A percentile compares a stretch with the other conserved stretches of the same genome.
Conservation (phyloP, 2,329 filamentous ascomycete genomes). For the Laburnicola sp. region DNA sequence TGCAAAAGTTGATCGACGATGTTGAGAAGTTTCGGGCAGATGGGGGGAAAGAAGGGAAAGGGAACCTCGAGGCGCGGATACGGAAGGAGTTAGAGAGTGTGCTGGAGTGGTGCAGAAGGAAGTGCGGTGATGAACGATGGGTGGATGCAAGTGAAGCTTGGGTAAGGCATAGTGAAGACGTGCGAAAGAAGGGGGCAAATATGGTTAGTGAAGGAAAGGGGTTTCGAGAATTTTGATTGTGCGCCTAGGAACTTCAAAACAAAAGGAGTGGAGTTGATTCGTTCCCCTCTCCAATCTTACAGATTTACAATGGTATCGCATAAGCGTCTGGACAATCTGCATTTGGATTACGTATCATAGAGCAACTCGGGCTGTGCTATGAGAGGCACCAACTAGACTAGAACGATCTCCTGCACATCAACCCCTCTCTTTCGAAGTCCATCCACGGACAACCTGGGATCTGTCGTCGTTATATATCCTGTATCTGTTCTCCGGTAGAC, state of each 20-base stretch:
- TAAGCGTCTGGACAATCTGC: not conserved
- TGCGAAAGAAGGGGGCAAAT: conserved; percentile 46
- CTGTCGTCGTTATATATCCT: not conserved
- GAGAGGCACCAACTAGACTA: not conserved
- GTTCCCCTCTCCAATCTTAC: not conserved
- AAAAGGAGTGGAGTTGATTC: too few species aligned
- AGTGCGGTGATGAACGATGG: conserved; percentile 50
- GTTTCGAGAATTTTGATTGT: conserved; percentile 50
- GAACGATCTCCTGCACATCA: not conserved
- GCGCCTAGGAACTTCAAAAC: too few species aligned
- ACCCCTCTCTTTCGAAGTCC: conserved; percentile 1
- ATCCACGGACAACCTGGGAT: conserved; percentile 1
- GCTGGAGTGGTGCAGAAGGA: conserved; percentile 49
- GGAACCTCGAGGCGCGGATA: conserved; percentile 37
- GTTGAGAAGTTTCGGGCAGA: conserved; percentile 46
- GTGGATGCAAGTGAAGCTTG: conserved; percentile 51
- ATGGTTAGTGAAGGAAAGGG: conserved; percentile 53
- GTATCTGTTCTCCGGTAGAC: not conserved
- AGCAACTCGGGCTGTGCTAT: not conserved
- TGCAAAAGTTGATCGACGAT: conserved; percentile 37
- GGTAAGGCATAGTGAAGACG: conserved; percentile 47
- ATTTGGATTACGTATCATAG: not conserved
- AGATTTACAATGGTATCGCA: not conserved
- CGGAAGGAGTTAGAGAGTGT: conserved; percentile 47
- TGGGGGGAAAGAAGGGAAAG: conserved; percentile 26